Percentiles rank a stretch among this genome's conserved stretches.
Evolutionary conservation across 139 green algal genomes (phyloP).

Genomic region (Penium margaritaceum): DNA sequence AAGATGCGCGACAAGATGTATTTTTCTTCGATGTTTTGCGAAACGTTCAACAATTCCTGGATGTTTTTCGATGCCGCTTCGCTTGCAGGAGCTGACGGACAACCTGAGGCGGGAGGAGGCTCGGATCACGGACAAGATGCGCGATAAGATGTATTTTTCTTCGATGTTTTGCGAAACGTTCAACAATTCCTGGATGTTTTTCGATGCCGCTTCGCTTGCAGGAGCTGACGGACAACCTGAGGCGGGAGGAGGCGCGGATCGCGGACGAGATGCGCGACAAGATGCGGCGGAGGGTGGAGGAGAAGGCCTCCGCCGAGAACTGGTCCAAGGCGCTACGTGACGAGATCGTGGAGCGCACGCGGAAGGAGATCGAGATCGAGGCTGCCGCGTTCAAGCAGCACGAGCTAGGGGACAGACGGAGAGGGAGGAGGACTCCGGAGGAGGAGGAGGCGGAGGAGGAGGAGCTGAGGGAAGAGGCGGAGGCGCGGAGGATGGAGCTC

Average conservation of each 20-base stretch:
- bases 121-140: no score
- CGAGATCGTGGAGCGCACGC: background rate
- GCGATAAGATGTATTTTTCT: no score
- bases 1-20: no score
- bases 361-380: background rate
- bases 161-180: no score
- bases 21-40: no score
- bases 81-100: no score
- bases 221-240: no score
- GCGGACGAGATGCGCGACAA: background rate
- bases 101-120: no score
- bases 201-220: no score
- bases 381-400: background rate
- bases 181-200: no score
- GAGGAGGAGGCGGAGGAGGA: background rate
- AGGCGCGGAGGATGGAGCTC: background rate
- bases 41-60: no score
- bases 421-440: background rate
- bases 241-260: background rate
- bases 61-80: no score
- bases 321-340: background rate
- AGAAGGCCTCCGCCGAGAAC: background rate
- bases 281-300: constrained; percentile 3
- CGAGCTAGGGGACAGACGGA: background rate
- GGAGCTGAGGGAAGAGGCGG: background rate